Evolutionary conservation across 768 basidiomycete species (phyloP), one percentile per base, ranked within the genome.

Genomic region (Boletus vinaceobasis): DNA sequence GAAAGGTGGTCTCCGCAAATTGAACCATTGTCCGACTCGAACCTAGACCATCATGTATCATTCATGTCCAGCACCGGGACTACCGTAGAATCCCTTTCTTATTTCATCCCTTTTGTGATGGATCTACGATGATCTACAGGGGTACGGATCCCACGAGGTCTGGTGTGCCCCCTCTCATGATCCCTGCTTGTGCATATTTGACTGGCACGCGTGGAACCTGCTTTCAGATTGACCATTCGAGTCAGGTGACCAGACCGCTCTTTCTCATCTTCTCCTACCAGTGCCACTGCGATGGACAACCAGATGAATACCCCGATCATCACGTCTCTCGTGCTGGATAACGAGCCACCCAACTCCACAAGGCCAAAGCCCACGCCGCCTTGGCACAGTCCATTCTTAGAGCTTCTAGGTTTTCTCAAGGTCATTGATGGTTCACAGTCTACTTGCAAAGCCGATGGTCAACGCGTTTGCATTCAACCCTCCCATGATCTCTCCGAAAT

Each of bases 391-490:
- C n/a, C 64, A 0, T 56, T 63, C 36, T 13, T 55, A 5, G 52
- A 54, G 17, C 47, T 64, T n/a, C 53, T 64, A 19, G 4, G 6
- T 42, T 43, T 52, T 4, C 42, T 60, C 48, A 36, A 38, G 15
- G 15, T 48, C 23, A 32, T 52, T 17, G 52, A 61, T 27, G 5
- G 5, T 7, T 54, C 52, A 8, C 23, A 5, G 3, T 49, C 49
- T 26, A 11, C 27, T 13, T 35, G 35, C 38, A 45, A 29, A 37
- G 5, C 27, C 1, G 33, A 51, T 10, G 44, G 27, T 13, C 55
- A 48, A 15, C 42, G 38, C 6, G 52, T 57, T 35, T 64, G 59
- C n/a, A 50, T 64, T 46, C 62, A 61, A 9, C 62, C 50, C 1
- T 52, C 55, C 23, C 15, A 29, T 0, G 63, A 61, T 42, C 45